Conservation (phyloP, 352 stramenopile species). For the Aphanomyces euteiches region DNA sequence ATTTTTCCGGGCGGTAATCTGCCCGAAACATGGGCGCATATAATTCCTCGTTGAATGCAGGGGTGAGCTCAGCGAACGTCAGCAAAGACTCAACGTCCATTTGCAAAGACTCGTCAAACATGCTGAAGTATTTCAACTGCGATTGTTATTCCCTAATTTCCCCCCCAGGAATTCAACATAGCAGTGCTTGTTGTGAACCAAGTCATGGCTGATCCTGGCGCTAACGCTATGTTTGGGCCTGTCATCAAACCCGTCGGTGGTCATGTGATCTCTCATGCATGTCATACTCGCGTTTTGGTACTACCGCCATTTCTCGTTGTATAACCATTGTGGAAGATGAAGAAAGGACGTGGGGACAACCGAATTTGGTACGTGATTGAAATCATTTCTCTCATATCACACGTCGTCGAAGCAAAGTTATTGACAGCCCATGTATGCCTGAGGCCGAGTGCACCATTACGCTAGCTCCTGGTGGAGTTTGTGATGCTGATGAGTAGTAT, state of each 20-base stretch:
- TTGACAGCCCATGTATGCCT: constrained; percentile 82
- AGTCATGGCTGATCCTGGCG: constrained; percentile 85
- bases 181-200: constrained; percentile 91
- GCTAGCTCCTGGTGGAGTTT: constrained; percentile 58
- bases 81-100: constrained; percentile 88
- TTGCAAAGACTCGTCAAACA: constrained; percentile 82
- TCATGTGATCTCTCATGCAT: constrained; percentile 96
- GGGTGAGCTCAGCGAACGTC: constrained; percentile 80
- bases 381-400: constrained; percentile 1
- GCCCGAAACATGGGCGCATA: not conserved
- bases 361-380: constrained; percentile 66
- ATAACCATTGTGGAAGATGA: constrained; percentile 46
- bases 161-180: constrained; percentile 89
- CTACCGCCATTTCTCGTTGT: constrained; percentile 12
- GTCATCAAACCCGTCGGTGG: constrained; percentile 83
- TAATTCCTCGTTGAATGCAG: constrained; percentile 26
- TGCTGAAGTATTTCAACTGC: constrained; percentile 44
- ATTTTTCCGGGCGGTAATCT: constrained; percentile 75
- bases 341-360: constrained; percentile 89
- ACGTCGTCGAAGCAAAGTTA: constrained; percentile 57
- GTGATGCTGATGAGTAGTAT: constrained; percentile 53
- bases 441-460: constrained; percentile 81
- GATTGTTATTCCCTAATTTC: not conserved
- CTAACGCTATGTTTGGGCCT: constrained; percentile 75
- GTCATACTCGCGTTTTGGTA: constrained; percentile 93